Conservation (phyloP, 1,139 yeast species). For the Williopsis jadinii region DNA sequence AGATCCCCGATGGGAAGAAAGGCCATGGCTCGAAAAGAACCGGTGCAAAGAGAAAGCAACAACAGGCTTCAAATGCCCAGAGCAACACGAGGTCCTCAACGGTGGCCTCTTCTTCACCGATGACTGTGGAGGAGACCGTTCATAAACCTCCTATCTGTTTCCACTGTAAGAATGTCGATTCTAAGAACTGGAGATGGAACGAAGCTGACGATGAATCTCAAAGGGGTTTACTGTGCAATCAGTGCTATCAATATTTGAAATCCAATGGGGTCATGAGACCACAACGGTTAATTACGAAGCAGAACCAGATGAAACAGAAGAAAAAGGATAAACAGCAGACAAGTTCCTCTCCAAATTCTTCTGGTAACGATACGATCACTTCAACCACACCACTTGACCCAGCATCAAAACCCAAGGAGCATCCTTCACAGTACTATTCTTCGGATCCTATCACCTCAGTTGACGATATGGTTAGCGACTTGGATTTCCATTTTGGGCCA, state of each 20-base stretch:
- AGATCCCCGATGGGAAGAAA: constrained; percentile 6
- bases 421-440: constrained; percentile 17
- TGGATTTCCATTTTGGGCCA: constrained; percentile 45
- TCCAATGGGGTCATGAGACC: constrained; percentile 22
- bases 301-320: constrained; percentile 5
- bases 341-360: constrained; percentile 15
- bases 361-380: constrained; percentile 14
- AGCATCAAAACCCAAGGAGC: constrained; percentile 2
- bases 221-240: constrained; percentile 19
- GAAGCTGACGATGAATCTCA: constrained; percentile 16
- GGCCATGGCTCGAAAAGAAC: constrained; percentile 2
- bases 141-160: constrained; percentile 17
- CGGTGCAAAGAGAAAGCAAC: neutral
- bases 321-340: constrained; percentile 6
- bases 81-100: neutral
- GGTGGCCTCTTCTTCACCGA: neutral
- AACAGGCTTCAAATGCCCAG: neutral
- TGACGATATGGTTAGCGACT: constrained; percentile 41
- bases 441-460: constrained; percentile 33
- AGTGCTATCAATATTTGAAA: constrained; percentile 17
- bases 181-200: constrained; percentile 23
- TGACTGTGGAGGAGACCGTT: neutral
- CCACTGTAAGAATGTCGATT: constrained; percentile 18
- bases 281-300: constrained; percentile 8
- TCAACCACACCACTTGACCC: constrained; percentile 7